A percentile compares a stretch with the other conserved stretches of the same genome.
Conservation (phyloP, 1,139 yeast species). For the Hansenula anomala region DNA sequence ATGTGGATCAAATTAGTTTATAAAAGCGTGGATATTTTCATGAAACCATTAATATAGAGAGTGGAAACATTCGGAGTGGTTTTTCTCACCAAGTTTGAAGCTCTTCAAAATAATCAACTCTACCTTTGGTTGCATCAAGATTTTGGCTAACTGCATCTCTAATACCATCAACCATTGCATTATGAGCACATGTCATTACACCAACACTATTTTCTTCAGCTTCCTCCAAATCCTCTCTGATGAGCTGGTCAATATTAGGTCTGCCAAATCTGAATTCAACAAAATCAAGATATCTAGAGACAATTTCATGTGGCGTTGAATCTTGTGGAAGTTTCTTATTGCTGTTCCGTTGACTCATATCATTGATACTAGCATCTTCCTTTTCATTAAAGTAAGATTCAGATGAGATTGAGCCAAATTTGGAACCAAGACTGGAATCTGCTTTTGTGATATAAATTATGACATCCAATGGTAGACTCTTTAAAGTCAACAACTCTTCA, state of each 20-base stretch:
- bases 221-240: constrained; percentile 33
- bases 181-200: constrained; percentile 48
- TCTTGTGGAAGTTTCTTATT: too few relatives aligned
- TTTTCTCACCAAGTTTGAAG: constrained; percentile 18
- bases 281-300: constrained; percentile 22
- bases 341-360: constrained; percentile 14
- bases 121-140: constrained; percentile 11
- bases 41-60: too few relatives aligned
- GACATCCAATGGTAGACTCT: constrained; percentile 31
- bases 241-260: constrained; percentile 37
- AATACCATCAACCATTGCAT: constrained; percentile 47
- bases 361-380: constrained; percentile 6
- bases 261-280: constrained; percentile 38
- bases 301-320: constrained; percentile 5
- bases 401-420: background rate
- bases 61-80: too few relatives aligned
- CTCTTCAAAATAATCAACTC: constrained; percentile 22
- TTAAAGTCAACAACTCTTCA: constrained; percentile 35
- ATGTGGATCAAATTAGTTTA: constrained; percentile 37
- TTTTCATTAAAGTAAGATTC: constrained; percentile 10
- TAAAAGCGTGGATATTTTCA: too few relatives aligned
- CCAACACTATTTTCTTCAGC: constrained; percentile 37
- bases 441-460: constrained; percentile 34
- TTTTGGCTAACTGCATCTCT: constrained; percentile 29
- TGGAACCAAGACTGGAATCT: constrained; percentile 10